Conservation (phyloP, 2,329 filamentous ascomycete genomes). For the Hypoxylon sp. region DNA sequence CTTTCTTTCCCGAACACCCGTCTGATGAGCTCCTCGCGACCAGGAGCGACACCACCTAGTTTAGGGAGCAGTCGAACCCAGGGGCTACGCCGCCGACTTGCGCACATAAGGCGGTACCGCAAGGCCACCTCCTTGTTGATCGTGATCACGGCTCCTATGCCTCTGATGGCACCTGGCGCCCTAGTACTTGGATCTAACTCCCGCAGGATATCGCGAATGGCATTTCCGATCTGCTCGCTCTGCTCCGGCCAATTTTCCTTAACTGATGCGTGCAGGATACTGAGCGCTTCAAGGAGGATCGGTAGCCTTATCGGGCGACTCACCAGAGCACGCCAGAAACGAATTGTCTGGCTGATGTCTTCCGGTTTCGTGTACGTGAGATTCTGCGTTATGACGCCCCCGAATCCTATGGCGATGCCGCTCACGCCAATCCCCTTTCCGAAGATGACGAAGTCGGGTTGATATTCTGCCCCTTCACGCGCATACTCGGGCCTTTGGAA, state of each 20-base stretch:
- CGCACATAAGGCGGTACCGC: slow-evolving; percentile 33
- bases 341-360: slow-evolving; percentile 36
- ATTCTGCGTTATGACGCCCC: slow-evolving; percentile 31
- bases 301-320: slow-evolving; percentile 36
- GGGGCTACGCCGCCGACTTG: slow-evolving; percentile 35
- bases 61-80: slow-evolving; percentile 36
- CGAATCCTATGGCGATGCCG: slow-evolving; percentile 38
- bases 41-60: slow-evolving; percentile 26
- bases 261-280: slow-evolving; percentile 35
- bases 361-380: slow-evolving; percentile 33
- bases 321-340: slow-evolving; percentile 37
- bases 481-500: slow-evolving; percentile 45
- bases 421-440: slow-evolving; percentile 42
- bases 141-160: slow-evolving; percentile 31
- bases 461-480: slow-evolving; percentile 22
- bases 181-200: slow-evolving; percentile 33
- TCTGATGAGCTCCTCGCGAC: slow-evolving; percentile 32
- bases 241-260: slow-evolving; percentile 32
- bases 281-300: slow-evolving; percentile 35
- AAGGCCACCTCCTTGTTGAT: slow-evolving; percentile 33
- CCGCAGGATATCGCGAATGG: slow-evolving; percentile 28
- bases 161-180: slow-evolving; percentile 29
- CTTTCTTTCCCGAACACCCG: slow-evolving; percentile 37
- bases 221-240: slow-evolving; percentile 36
- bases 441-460: slow-evolving; percentile 45